These are phyloP conservation scores for Exophiala lecanii-corni DNA, from an alignment of 2,329 filamentous ascomycete genomes.

Conservation along the genomic window DNA sequence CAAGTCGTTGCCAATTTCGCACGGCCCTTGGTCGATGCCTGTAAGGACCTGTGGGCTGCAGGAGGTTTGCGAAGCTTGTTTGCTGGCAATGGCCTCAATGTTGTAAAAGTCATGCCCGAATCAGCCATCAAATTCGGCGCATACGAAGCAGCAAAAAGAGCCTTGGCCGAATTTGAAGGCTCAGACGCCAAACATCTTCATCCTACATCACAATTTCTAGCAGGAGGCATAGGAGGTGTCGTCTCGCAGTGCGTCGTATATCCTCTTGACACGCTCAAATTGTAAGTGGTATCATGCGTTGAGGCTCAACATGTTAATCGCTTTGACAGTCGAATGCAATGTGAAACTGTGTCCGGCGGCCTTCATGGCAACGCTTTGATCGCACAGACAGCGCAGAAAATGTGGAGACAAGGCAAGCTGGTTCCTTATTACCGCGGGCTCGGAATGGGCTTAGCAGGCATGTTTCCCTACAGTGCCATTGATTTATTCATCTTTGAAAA, in stretches of 20 bases:
- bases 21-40: conserved; percentile 66
- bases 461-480: conserved; percentile 97
- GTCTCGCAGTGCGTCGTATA: conserved; percentile 90
- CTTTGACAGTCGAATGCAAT: conserved; percentile 69
- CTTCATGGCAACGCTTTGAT: conserved; percentile 79
- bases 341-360: conserved; percentile 83
- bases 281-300: conserved; percentile 42
- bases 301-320: conserved; percentile 3
- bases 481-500: conserved; percentile 95
- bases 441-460: conserved; percentile 87
- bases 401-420: conserved; percentile 72
- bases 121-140: conserved; percentile 98
- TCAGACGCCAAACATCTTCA: conserved; percentile 74
- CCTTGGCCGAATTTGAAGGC: conserved; percentile 80
- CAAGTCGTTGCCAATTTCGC: conserved; percentile 61
- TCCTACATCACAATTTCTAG: conserved; percentile 80
- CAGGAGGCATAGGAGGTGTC: conserved; percentile 88
- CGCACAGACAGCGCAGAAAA: conserved; percentile 74
- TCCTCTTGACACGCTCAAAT: conserved; percentile 67
- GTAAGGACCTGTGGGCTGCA: conserved; percentile 74
- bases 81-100: conserved; percentile 92
- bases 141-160: conserved; percentile 90
- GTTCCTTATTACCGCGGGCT: conserved; percentile 83
- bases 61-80: conserved; percentile 88
- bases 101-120: conserved; percentile 97